Percentiles rank a stretch among this genome's conserved stretches.
Evolutionary conservation across 805 yeast genomes (phyloP).

Genomic region (Kockiozyma suomiensis): DNA sequence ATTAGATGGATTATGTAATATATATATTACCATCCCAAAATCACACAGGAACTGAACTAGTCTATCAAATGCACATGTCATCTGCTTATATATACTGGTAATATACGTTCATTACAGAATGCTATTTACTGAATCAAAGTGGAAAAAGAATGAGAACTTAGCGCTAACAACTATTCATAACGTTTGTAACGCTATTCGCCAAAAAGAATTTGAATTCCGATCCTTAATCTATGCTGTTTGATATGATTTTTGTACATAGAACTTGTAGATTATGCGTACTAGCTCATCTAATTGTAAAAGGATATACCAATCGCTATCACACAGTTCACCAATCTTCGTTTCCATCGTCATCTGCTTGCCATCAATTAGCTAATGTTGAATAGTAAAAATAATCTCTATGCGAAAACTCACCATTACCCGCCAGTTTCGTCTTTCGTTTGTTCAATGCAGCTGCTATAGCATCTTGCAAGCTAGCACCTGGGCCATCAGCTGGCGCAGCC

Average conservation of each 20-base stretch:
- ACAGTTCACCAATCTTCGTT: constrained; percentile 3
- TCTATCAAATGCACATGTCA: too few species aligned
- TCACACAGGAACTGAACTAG: too few species aligned
- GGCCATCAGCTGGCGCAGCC: constrained; percentile 51
- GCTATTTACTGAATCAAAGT: too few species aligned
- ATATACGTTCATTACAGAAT: too few species aligned
- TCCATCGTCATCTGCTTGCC: constrained; percentile 2
- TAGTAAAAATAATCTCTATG: background rate
- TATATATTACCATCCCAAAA: too few species aligned
- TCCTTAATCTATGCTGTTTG: too few species aligned
- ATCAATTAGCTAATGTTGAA: background rate
- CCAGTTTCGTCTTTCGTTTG: constrained; percentile 78
- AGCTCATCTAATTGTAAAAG: background rate
- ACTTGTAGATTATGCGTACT: background rate
- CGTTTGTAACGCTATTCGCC: too few species aligned
- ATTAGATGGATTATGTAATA: too few species aligned
- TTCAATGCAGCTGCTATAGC: constrained; percentile 86
- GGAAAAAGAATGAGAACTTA: too few species aligned
- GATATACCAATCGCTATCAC: background rate
- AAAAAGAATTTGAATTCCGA: too few species aligned
- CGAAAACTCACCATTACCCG: constrained; percentile 49
- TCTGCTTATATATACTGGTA: too few species aligned
- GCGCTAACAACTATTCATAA: too few species aligned
- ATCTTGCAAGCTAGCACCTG: constrained; percentile 73
- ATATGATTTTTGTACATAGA: background rate